Base-by-base conservation (phyloP, 768 basidiomycete genomes). In the Suillus subalutaceus region DNA sequence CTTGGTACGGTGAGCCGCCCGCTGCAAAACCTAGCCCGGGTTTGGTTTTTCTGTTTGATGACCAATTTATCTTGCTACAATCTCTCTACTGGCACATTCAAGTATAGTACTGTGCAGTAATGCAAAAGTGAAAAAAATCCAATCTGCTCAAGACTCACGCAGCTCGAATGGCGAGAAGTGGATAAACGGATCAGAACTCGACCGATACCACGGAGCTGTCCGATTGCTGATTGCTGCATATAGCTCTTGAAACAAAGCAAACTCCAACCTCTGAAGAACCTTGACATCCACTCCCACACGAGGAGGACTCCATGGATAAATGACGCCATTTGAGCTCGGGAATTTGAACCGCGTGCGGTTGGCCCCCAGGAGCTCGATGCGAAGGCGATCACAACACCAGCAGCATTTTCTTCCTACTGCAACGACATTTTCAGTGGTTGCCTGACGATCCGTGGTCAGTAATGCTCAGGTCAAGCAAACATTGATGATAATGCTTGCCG, bases 221-320 rank as follows among this genome's bases (percentile, higher is more conserved):
- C 9, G 9, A 37, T 37, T 5, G 37, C 2, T 37, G 9, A 37
- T 37, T 37, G 9, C 37, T 9, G 9, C 37, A 37, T 37, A 15
- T 30, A 53, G 26, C 26, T 53, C 16, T 53, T 30, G 16, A 26
- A 15, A 53, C 26, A 30, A 53, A 53, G 15, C 15, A 16, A 26
- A 6, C 13, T 15, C 6, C 23, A 52, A 13, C 50, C 13, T 30
- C 26, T 16, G 26, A 53, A 61, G 60, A 20, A 61, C 35, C 13
- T 30, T 12, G 41, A 37, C 13, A 20, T 46, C 20, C 41, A 61
- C 40, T 18, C 60, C 40, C n/a, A 43, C 18, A 18, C 44, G 26
- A 41, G 38, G 59, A 23, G 60, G 60, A 23, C 44, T 46, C 23
- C 60, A 61, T 38, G 60, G 40, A 61, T 61, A 26, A n/a, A 61